Evolutionary conservation across 177 flowering plant genomes (phyloP).

Genomic region (Vitis hybrid): DNA sequence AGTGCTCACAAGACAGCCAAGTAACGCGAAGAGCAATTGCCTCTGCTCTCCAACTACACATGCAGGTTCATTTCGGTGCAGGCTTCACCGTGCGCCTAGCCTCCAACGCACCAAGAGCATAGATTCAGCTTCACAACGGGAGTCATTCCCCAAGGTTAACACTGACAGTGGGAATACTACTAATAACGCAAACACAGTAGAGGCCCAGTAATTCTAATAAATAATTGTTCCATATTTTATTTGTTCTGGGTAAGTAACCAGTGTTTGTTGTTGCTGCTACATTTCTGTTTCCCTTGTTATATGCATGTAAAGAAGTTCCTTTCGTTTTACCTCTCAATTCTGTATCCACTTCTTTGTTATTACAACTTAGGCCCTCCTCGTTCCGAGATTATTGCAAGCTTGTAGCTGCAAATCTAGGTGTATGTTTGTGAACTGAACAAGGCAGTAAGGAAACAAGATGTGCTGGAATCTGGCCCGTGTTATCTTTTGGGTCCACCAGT

Average conservation of each 20-base stretch:
- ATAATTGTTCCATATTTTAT: background rate
- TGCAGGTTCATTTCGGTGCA: slow-evolving; percentile 61
- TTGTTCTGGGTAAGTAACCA: background rate
- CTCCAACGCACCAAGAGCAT: slow-evolving; percentile 57
- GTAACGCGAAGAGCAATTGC: slow-evolving; percentile 39
- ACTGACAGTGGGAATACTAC: background rate
- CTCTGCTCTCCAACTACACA: slow-evolving; percentile 68
- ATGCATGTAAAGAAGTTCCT: too few species aligned
- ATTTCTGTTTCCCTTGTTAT: background rate
- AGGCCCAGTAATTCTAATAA: slow-evolving; percentile 1
- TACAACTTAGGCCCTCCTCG: too few species aligned
- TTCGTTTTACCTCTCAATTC: too few species aligned
- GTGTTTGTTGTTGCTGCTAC: background rate
- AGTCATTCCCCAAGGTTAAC: background rate
- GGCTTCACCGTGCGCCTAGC: slow-evolving; percentile 56
- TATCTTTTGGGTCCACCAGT: too few species aligned
- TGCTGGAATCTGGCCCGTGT: too few species aligned
- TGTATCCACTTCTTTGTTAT: too few species aligned
- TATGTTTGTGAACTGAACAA: too few species aligned
- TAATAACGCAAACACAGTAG: slow-evolving; percentile 2
- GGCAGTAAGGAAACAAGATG: too few species aligned
- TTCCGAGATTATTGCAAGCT: too few species aligned
- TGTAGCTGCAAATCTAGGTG: too few species aligned
- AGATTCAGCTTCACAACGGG: slow-evolving; percentile 17
- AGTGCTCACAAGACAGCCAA: slow-evolving; percentile 38